Evolutionary conservation across 257 asterid genomes (phyloP).

Genomic region (Apocynum venetum): DNA sequence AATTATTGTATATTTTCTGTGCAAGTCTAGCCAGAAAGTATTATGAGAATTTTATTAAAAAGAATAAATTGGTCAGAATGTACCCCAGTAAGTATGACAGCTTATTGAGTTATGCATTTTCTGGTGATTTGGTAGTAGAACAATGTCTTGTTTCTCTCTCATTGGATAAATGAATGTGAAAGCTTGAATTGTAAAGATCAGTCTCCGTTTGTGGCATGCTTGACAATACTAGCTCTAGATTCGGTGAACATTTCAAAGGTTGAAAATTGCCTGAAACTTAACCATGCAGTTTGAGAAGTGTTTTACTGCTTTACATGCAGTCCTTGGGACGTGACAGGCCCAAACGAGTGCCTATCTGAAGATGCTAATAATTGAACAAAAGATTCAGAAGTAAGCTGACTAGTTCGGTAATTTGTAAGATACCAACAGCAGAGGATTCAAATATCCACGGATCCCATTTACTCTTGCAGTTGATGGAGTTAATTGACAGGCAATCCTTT

Average conservation of each 20-base stretch:
- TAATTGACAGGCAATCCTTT: neutral
- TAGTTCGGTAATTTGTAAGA: neutral
- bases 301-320: constrained; percentile 26
- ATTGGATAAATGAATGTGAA: neutral
- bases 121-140: neutral
- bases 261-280: neutral
- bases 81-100: no score
- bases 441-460: neutral
- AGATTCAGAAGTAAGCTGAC: neutral
- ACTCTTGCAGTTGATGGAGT: constrained; percentile 4
- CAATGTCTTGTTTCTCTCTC: neutral
- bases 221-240: neutral
- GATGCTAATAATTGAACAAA: neutral
- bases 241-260: neutral
- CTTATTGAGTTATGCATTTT: neutral
- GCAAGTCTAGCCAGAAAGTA: no score
- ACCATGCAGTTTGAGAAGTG: neutral
- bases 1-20: no score
- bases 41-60: no score
- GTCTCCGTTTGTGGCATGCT: neutral
- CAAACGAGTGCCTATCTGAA: constrained; percentile 36
- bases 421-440: neutral
- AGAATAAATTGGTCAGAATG: no score
- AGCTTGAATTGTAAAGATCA: neutral
- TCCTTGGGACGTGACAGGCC: constrained; percentile 24